Evolutionary conservation across 1,284 basidiomycete species (phyloP).

Genomic region (Moesziomyces aphidis): DNA sequence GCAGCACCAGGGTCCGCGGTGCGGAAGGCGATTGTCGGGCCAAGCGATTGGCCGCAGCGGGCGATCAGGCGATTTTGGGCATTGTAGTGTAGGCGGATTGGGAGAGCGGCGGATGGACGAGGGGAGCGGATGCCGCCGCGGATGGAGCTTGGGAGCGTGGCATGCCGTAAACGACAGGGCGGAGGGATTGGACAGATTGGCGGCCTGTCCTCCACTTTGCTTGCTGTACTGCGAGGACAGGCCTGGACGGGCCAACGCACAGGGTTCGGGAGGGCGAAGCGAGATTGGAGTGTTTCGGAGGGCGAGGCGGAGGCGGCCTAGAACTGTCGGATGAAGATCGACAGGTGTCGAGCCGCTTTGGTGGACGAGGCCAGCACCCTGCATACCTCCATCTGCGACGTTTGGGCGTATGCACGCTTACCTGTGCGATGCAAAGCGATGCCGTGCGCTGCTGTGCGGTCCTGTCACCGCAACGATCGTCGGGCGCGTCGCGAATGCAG

Average conservation of each 20-base stretch:
- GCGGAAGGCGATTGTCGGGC: not conserved
- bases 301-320: not conserved
- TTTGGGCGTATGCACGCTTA: conserved; percentile 26
- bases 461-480: conserved; percentile 20
- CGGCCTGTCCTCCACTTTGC: too few relatives aligned
- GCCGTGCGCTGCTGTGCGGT: too few relatives aligned
- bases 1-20: not conserved
- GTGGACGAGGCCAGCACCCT: not conserved
- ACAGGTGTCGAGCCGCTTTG: not conserved
- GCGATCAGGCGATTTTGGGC: not conserved
- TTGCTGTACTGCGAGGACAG: too few relatives aligned
- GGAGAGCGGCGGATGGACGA: too few relatives aligned
- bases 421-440: not conserved
- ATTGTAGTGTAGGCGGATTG: not conserved
- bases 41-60: not conserved
- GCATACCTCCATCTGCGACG: not conserved
- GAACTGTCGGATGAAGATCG: not conserved
- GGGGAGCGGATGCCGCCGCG: not conserved
- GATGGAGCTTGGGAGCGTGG: not conserved
- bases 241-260: not conserved
- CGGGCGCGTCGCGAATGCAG: conserved; percentile 34
- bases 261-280: too few relatives aligned
- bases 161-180: not conserved
- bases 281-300: too few relatives aligned
- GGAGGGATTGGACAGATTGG: not conserved